phyloP scores from a whole-genome alignment of 768 basidiomycete genomes.

The Podaxis sp. region DNA sequence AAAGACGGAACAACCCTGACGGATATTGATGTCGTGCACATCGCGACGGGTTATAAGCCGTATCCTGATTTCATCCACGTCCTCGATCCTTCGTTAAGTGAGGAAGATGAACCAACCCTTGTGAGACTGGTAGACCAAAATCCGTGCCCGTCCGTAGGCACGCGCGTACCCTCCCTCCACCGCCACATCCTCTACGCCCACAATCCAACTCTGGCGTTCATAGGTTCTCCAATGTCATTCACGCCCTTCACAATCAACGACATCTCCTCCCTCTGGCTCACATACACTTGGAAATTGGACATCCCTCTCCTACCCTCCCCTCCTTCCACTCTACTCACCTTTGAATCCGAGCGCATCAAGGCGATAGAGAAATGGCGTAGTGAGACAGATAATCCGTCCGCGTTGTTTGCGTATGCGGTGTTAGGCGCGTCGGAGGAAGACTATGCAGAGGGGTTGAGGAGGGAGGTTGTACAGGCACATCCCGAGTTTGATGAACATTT shows the following conservation, averaged over 20 bases:
- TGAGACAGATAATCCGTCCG: slow-evolving; percentile 26
- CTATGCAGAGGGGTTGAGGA: slow-evolving; percentile 34
- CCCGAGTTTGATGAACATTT: slow-evolving; percentile 30
- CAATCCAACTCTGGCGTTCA: slow-evolving; percentile 48
- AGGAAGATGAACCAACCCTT: slow-evolving; percentile 16
- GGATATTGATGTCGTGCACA: slow-evolving; percentile 42
- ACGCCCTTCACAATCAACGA: slow-evolving; percentile 52
- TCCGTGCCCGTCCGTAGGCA: slow-evolving; percentile 23
- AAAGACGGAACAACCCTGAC: slow-evolving; percentile 36
- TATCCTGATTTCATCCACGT: slow-evolving; percentile 41
- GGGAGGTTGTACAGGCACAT: slow-evolving; percentile 30
- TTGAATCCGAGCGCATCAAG: slow-evolving; percentile 36
- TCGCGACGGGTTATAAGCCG: slow-evolving; percentile 49
- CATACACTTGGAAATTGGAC: slow-evolving; percentile 37
- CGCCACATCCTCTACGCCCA: slow-evolving; percentile 45
- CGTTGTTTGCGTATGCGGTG: slow-evolving; percentile 37
- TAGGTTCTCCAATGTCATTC: slow-evolving; percentile 40
- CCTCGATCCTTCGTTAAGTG: slow-evolving; percentile 16
- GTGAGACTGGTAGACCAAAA: slow-evolving; percentile 28
- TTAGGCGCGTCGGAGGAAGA: slow-evolving; percentile 33
- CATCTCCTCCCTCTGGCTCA: slow-evolving; percentile 49
- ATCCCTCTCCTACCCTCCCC: slow-evolving; percentile 37
- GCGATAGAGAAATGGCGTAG: slow-evolving; percentile 23
- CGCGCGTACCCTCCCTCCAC: slow-evolving; percentile 44
- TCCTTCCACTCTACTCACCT: slow-evolving; percentile 31